Evolutionary conservation across 2,329 filamentous ascomycete genomes (phyloP).

Genomic region (Fusarium albosuccineum): DNA sequence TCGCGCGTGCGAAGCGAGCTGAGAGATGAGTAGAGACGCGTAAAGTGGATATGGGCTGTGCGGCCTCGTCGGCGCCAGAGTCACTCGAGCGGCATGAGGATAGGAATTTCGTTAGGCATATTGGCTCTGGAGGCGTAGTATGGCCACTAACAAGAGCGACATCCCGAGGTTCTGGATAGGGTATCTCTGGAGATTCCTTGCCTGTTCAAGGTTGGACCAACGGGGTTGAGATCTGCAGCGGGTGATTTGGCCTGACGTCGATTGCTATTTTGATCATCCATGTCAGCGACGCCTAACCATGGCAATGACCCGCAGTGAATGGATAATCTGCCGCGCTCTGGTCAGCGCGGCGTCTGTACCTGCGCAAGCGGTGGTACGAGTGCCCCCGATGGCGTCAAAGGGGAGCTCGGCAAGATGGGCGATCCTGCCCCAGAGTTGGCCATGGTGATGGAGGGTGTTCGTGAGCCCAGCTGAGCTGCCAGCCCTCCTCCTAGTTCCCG

Average conservation of each 20-base stretch:
- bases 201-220: constrained; percentile 23
- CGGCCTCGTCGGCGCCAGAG: not conserved
- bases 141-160: constrained; percentile 1
- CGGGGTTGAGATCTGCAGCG: constrained; percentile 38
- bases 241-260: constrained; percentile 36
- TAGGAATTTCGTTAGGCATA: constrained; percentile 2
- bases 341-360: constrained; percentile 40
- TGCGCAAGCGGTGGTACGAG: constrained; percentile 44
- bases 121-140: constrained; percentile 7
- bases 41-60: constrained; percentile 6
- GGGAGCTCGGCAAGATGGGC: constrained; percentile 37
- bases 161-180: constrained; percentile 11
- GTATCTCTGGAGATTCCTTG: constrained; percentile 7
- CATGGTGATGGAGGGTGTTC: constrained; percentile 12
- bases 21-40: constrained; percentile 18
- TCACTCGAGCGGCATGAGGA: constrained; percentile 3
- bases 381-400: constrained; percentile 39
- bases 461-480: constrained; percentile 9
- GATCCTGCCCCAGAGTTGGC: constrained; percentile 39
- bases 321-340: constrained; percentile 34
- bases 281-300: constrained; percentile 6
- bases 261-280: constrained; percentile 39
- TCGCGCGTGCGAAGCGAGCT: constrained; percentile 28
- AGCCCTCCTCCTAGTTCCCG: constrained; percentile 30
- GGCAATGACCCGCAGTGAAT: constrained; percentile 19